Evolutionary conservation across 495 filamentous ascomycete genomes (phyloP), one percentile per base, ranked within the genome.

Genomic region (Annulohypoxylon nitens): DNA sequence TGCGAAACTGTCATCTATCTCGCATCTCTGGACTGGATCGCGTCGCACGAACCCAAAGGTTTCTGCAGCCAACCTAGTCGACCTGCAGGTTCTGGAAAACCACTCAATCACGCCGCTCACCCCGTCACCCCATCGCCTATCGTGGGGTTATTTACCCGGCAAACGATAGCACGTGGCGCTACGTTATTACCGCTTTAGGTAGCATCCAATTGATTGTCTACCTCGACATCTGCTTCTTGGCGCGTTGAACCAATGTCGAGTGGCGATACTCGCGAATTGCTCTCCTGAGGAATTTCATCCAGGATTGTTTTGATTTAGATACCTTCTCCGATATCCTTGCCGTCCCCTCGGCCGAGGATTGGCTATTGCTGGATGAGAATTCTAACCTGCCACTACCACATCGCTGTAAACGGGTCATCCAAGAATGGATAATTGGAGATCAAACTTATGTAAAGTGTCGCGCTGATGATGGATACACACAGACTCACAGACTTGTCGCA

Each of bases 401-500:
- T 75, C 71, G 77, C 62, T 80, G 78, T 74, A 78, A 76, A 76
- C 74, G 78, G 70, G 75, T 77, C 48, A 67, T 80, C 14, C 60
- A 62, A 67, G 75, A 78, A 76, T 79, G 77, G 77, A 71, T 71
- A 10, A 64, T 70, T 23, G 74, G 70, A 26, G 75, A 82, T 61
- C 67, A 73, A 73, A 66, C 74, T 63, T 79, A 71, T 75, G 60
- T 79, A 53, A 80, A 72, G 64, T 77, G 74, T 63, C 67, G 70
- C 75, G 79, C 81, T 84, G 75, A 81, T 69, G 67, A 79, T 78
- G 72, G 78, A 75, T 67, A 59, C 50, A 65, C 73, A 78, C 80
- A 83, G 81, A 82, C 70, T 59, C 76, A 79, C 71, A 78, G 66
- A 75, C 72, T 79, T 68, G 64, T 81, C 76, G 81, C 75, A 72